Base-by-base conservation (phyloP, 257 asterid genomes). In the Striga asiatica region DNA sequence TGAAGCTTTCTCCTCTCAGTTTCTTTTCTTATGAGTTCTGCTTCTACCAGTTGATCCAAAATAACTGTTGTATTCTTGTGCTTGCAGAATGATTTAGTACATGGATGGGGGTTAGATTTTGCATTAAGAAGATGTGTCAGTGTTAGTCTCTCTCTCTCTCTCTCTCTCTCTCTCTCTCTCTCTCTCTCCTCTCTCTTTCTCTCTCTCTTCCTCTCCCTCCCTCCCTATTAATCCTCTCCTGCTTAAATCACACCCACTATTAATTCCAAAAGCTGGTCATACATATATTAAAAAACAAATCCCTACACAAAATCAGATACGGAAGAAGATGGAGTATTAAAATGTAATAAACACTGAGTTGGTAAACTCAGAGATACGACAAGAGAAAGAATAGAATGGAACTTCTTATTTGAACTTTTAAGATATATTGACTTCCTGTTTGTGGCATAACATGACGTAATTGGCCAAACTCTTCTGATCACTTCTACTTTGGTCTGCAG, bases 61-160 rank as follows among this genome's bases (percentile, higher is more conserved):
- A n/a, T 48, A 50, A 46, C 17, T 53, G 58, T 19, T 19, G 14
- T 39, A 54, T 39, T 27, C 43, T 38, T 38, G 29, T 68, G n/a
- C 37, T 31, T 66, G 67, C 82, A 91, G 98, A 91, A 91, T 75
- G 98, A 91, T 76, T 76, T 91, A 83, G 94, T 91, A 39, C 98
- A 91, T 71, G 98, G 98, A 68, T 91, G 98, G 98, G 98, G 98
- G 53, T 72, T 91, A 78, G 98, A 91, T 77, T 91, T 91, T 77
- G 96, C 98, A 2, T 76, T 91, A 45, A 78, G 96, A 67, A 84
- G 96, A 81, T 91, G 98, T 58, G 95, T 80, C 25, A 85, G 84
- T 74, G 98, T 89, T 69, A 74, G 86, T 54, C 17, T 43, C 60
- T 22, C 60, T 29, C 50, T 52, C 65, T 56, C 27, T 76, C 71